Evolutionary conservation across 129 eudicot species (phyloP).

Genomic region (Pseudognaphalium luteoalbum): DNA sequence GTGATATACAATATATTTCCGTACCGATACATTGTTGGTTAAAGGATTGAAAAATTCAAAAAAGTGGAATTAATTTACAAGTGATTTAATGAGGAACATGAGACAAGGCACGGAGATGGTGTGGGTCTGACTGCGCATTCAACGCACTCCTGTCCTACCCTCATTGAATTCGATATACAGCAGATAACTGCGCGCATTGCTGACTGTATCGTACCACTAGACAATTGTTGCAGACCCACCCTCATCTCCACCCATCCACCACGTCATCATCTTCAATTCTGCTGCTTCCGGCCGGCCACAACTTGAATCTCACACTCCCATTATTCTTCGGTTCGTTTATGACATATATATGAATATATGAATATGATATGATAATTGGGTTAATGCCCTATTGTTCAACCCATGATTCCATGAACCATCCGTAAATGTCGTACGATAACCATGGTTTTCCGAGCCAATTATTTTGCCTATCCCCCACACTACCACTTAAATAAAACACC

Average conservation of each 20-base stretch:
- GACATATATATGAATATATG: too few species aligned
- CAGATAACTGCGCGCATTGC: neutral
- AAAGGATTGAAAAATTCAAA: neutral
- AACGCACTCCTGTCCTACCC: slow-evolving; percentile 18
- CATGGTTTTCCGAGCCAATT: slow-evolving; percentile 22
- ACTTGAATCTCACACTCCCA: neutral
- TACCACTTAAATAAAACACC: neutral
- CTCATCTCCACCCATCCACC: neutral
- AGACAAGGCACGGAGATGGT: slow-evolving; percentile 29
- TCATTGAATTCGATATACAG: slow-evolving; percentile 22
- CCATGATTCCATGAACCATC: neutral
- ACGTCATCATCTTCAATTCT: neutral
- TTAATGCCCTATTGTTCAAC: neutral
- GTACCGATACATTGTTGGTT: too few species aligned
- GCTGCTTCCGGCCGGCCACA: neutral
- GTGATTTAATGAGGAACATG: slow-evolving; percentile 23
- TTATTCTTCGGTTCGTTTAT: neutral
- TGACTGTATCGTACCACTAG: neutral
- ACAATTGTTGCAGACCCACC: slow-evolving; percentile 21
- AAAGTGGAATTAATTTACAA: neutral
- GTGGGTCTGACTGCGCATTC: slow-evolving; percentile 20
- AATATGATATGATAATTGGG: too few species aligned
- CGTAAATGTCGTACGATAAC: neutral
- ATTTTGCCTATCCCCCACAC: neutral
- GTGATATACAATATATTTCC: too few species aligned